Conservation (phyloP, 345 rosid genomes). For the Trapa bicornis region DNA sequence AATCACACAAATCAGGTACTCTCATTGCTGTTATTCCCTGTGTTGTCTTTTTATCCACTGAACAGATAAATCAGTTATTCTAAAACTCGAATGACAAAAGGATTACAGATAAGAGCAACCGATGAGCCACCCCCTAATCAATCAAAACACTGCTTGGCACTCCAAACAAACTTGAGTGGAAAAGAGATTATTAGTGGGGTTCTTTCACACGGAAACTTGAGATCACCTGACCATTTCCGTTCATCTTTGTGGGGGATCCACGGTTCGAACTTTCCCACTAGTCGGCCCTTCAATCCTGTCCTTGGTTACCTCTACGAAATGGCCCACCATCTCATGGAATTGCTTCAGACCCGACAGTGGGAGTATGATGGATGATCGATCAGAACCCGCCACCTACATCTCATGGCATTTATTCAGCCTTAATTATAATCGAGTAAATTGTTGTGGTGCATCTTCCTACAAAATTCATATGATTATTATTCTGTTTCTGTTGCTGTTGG, state of each 20-base stretch:
- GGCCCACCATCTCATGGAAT: slow-evolving; percentile 85
- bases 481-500: background rate
- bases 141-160: slow-evolving; percentile 1
- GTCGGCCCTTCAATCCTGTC: slow-evolving; percentile 83
- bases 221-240: background rate
- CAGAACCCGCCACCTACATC: slow-evolving; percentile 85
- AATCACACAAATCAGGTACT: background rate
- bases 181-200: background rate
- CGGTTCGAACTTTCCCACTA: slow-evolving; percentile 74
- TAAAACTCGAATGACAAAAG: slow-evolving; percentile 7
- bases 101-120: slow-evolving; percentile 3
- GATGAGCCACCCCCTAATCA: background rate
- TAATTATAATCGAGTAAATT: background rate
- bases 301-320: slow-evolving; percentile 91
- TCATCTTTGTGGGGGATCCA: slow-evolving; percentile 91
- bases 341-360: slow-evolving; percentile 90
- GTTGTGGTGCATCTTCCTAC: background rate
- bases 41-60: background rate
- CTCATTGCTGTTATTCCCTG: slow-evolving; percentile 6
- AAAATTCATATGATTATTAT: background rate
- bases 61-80: slow-evolving; percentile 11
- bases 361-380: slow-evolving; percentile 88
- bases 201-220: background rate
- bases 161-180: slow-evolving; percentile 2
- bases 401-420: background rate